A percentile compares a stretch with the other conserved stretches of the same genome.
Conservation (phyloP, 2,329 filamentous ascomycete genomes). For the Fusarium vanettenii region DNA sequence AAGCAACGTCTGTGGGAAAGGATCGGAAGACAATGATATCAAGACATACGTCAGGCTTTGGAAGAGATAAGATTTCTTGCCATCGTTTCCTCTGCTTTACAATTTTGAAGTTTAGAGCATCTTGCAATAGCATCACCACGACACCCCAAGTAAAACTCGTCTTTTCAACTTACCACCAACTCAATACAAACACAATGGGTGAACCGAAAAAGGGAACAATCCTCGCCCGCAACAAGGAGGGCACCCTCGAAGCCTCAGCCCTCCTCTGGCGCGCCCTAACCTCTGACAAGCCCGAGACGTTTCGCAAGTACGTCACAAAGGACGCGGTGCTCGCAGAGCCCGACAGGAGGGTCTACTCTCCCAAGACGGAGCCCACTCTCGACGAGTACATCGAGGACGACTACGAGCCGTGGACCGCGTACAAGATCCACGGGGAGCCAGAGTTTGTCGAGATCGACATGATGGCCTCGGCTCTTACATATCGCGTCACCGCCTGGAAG, state of each 20-base stretch:
- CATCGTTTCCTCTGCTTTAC: not conserved
- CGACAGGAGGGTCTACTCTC: conserved; percentile 46
- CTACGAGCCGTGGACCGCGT: conserved; percentile 51
- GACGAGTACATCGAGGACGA: conserved; percentile 47
- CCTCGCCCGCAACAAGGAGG: conserved; percentile 50
- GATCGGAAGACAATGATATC: conserved; percentile 5
- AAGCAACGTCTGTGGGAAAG: not conserved
- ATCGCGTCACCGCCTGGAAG: conserved; percentile 49
- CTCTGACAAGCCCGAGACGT: conserved; percentile 46
- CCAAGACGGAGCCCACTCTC: conserved; percentile 46
- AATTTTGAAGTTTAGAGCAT: not conserved
- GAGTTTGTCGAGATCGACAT: conserved; percentile 53
- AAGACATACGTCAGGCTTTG: conserved; percentile 31
- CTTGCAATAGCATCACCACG: not conserved
- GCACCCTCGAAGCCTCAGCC: conserved; percentile 49
- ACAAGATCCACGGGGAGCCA: conserved; percentile 50
- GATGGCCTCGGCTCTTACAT: conserved; percentile 48
- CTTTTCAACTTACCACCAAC: not conserved
- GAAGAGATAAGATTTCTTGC: not conserved
- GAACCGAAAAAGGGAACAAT: conserved; percentile 45
- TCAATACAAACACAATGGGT: conserved; percentile 21
- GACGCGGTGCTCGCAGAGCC: conserved; percentile 49
- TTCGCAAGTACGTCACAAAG: conserved; percentile 50
- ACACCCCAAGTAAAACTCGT: not conserved
- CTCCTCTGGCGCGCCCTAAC: conserved; percentile 52